Evolutionary conservation across 805 yeast species (phyloP).

Genomic region (Starmerella etchellsii): DNA sequence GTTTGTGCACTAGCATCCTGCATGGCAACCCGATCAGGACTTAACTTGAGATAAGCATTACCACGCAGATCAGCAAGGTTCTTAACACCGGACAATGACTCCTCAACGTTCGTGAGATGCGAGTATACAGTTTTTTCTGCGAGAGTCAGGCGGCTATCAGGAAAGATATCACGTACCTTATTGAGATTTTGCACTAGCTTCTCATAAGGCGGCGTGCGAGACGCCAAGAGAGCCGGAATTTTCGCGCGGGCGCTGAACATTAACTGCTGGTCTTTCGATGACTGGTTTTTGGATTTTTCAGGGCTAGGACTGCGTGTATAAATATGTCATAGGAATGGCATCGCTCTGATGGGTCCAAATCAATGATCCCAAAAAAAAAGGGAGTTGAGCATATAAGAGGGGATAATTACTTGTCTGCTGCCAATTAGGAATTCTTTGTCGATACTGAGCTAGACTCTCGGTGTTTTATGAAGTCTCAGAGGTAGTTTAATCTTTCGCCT

Average conservation of each 20-base stretch:
- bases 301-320: slow-evolving; percentile 5
- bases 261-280: too few relatives aligned
- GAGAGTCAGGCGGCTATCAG: slow-evolving; percentile 65
- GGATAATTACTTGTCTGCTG: too few relatives aligned
- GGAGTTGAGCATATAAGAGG: too few relatives aligned
- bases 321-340: background rate
- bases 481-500: too few relatives aligned
- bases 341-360: too few relatives aligned
- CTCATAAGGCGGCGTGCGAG: slow-evolving; percentile 81
- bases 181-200: slow-evolving; percentile 53
- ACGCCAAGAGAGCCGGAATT: slow-evolving; percentile 47
- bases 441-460: too few relatives aligned
- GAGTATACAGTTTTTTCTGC: slow-evolving; percentile 93
- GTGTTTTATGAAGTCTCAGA: too few relatives aligned
- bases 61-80: slow-evolving; percentile 56
- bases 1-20: slow-evolving; percentile 99
- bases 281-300: slow-evolving; percentile 2
- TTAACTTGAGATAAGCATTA: slow-evolving; percentile 73
- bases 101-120: slow-evolving; percentile 81
- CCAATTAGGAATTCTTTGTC: too few relatives aligned
- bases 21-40: slow-evolving; percentile 98
- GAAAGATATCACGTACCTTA: slow-evolving; percentile 49
- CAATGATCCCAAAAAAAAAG: too few relatives aligned
- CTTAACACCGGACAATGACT: slow-evolving; percentile 46
- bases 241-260: slow-evolving; percentile 16